Base-by-base conservation (phyloP, 2,329 filamentous ascomycete genomes). In the Microcyclospora pomicola region DNA sequence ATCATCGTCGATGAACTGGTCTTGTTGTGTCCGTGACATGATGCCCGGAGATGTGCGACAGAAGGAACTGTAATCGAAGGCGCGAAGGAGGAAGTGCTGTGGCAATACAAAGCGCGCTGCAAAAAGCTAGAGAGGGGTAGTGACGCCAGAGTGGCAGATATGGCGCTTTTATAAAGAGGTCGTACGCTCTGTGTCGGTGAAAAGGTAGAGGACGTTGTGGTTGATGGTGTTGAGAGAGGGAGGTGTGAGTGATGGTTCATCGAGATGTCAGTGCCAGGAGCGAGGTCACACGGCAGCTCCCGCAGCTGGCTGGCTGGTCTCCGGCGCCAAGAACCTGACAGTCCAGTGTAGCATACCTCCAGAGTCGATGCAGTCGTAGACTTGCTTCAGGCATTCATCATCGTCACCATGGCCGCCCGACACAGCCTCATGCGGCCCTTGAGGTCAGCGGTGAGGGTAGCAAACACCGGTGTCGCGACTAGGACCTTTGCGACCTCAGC, bases 1-100 rank as follows among this genome's bases (percentile, higher is more conserved):
- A 44, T 63, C 60, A 44, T 69, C 66, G 52, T 69, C 66, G 60
- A 70, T 67, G 57, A 69, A 69, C 60, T 68, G 65, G 51, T 69
- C 67, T 49, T 67, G 63, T 47, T 60, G 58, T 47, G 61, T 58
- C 48, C 65, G 62, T 40, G 66, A 67, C 67, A 69, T 70, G 50
- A 43, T 51, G 52, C 33, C 34, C 50, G 31, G 38, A 28, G 15
- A 24, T 24, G 19, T 24, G 19, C 11, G 33, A 27, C 28, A 35
- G 34, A 13, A 31, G 31, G 38, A 15, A 13, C 13, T 24, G 33
- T 34, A 15, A 15, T 34, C 13, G 16, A 15, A 12, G 33, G 19
- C 19, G 19, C 19, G 19, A 7, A 5, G 19, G 19, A 5, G 19
- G 19, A 24, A 24, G 19, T 24, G 19, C 19, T 24, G 19, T 24